These are phyloP conservation scores for Imleria badia DNA, from an alignment of 768 basidiomycete genomes.

Conservation along the genomic window DNA sequence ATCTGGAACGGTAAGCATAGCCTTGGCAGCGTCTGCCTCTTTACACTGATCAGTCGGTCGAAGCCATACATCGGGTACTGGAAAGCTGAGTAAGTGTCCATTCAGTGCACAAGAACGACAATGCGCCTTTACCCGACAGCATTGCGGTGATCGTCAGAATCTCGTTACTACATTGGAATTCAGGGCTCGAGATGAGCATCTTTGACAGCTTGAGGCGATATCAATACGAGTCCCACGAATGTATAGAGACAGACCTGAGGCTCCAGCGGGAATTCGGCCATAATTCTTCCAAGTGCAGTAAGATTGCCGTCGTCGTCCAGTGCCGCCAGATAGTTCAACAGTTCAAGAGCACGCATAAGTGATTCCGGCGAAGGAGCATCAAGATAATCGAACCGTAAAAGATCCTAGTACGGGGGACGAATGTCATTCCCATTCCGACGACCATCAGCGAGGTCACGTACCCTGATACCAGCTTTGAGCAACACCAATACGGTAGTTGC, in stretches of 20 bases:
- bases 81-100: neutral
- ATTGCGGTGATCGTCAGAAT: constrained; percentile 94
- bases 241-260: constrained; percentile 65
- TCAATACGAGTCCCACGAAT: neutral
- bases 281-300: constrained; percentile 81
- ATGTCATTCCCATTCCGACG: neutral
- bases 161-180: constrained; percentile 96
- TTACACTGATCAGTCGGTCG: constrained; percentile 84
- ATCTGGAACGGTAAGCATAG: constrained; percentile 83
- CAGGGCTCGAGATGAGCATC: constrained; percentile 90
- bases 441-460: constrained; percentile 18
- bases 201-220: constrained; percentile 63
- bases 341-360: constrained; percentile 92
- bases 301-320: constrained; percentile 93
- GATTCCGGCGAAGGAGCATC: constrained; percentile 96
- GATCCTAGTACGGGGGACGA: constrained; percentile 47
- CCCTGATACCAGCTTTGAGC: constrained; percentile 91
- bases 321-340: constrained; percentile 89
- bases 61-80: constrained; percentile 88
- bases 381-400: constrained; percentile 85
- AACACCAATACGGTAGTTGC: constrained; percentile 92
- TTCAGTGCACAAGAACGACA: neutral
- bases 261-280: constrained; percentile 99
- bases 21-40: constrained; percentile 93
- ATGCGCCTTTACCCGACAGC: constrained; percentile 70